These are phyloP conservation scores for Russula compacta DNA, from an alignment of 768 basidiomycete species.

Conservation along the genomic window DNA sequence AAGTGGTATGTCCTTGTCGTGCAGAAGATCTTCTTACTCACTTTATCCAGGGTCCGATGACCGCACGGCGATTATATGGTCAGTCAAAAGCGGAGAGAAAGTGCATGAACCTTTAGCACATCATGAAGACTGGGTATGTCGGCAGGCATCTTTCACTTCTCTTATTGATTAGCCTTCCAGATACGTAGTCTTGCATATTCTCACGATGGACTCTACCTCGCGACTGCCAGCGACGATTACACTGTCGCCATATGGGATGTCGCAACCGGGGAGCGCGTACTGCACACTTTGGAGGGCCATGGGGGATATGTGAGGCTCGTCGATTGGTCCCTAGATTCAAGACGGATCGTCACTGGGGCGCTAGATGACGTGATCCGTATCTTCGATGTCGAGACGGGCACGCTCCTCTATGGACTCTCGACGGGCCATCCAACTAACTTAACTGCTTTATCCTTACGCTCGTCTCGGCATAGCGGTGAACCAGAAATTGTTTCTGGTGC, in stretches of 20 bases:
- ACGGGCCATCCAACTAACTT: neutral
- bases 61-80: slow-evolving; percentile 6
- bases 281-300: slow-evolving; percentile 3
- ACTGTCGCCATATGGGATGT: slow-evolving; percentile 41
- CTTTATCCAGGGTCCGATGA: slow-evolving; percentile 6
- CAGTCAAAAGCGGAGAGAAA: slow-evolving; percentile 1
- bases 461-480: neutral
- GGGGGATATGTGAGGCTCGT: neutral
- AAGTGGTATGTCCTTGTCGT: neutral
- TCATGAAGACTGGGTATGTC: slow-evolving; percentile 8
- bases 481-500: neutral
- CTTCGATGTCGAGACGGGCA: slow-evolving; percentile 11
- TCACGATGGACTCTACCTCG: slow-evolving; percentile 22
- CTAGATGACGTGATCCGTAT: slow-evolving; percentile 4
- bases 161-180: neutral
- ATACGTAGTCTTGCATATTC: slow-evolving; percentile 12
- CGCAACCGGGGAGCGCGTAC: slow-evolving; percentile 35
- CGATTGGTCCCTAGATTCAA: slow-evolving; percentile 11
- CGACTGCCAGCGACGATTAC: slow-evolving; percentile 41
- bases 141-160: neutral
- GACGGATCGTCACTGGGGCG: neutral
- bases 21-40: neutral
- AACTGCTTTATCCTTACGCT: neutral
- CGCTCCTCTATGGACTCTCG: neutral
- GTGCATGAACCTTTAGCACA: neutral